Evolutionary conservation across 2,329 filamentous ascomycete genomes (phyloP), one percentile per base, ranked within the genome.

Genomic region (Purpureocillium takamizusanense): DNA sequence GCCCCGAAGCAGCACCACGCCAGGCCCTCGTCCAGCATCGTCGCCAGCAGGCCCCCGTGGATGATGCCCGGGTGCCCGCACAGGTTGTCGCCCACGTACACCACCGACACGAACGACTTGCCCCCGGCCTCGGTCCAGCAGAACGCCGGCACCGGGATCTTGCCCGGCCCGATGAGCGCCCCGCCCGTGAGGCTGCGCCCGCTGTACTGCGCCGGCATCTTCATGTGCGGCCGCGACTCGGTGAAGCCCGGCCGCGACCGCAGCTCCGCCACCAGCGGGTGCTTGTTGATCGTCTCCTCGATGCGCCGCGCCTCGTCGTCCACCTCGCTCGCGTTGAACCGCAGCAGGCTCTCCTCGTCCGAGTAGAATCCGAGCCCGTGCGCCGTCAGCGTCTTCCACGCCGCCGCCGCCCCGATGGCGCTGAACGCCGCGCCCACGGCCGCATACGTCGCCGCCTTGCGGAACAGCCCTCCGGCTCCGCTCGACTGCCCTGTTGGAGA

Each of bases 21-120:
- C 32, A 97, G 67, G 0, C 86, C 87, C 60, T 97, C 90, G 55
- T 97, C 90, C 38, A 97, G 67, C 57, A 97, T 73, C 11, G 90
- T 95, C n/a, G 90, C 90, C 40, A 97, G 67, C 46, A 95, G 66
- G 0, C 90, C 90, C 36, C 90, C 90, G 58, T 97, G 92, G 7
- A 95, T 76, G 45, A 97, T 86, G 3, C 85, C 87, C 6, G 86
- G 85, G 59, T 97, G 89, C 2, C 90, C 90, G 56, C 87, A 95
- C 31, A 97, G 67, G 51, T 86, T 80, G 3, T 72, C 63, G 2
- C 90, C 90, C 0, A 95, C 71, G 55, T 89, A 89, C 38, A 81
- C 73, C 31, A 97, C 73, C 12, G 79, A 76, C 6, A 89, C 77
- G 39, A 86, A 65, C 36, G 71, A 74, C 64, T 78, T 81, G 38